phyloP scores from a whole-genome alignment of 768 basidiomycete species.

The Mycena alexandri region DNA sequence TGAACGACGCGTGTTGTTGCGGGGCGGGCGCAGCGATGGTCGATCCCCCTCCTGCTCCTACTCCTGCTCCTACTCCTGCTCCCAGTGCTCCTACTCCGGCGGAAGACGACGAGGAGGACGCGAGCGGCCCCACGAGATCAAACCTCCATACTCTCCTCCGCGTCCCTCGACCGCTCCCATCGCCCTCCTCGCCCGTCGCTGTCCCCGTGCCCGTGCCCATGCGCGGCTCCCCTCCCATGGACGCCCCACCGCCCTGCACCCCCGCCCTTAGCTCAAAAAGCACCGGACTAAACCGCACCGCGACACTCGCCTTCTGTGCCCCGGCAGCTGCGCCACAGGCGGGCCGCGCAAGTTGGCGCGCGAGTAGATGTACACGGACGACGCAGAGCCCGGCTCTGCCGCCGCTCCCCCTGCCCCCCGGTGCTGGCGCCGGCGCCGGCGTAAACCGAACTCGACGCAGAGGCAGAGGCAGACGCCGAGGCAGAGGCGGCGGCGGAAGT shows the following conservation, averaged over 20 bases:
- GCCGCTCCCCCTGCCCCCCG: constrained; percentile 4
- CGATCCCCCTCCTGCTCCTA: constrained; percentile 47
- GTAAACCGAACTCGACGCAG: constrained; percentile 43
- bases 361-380: constrained; percentile 93
- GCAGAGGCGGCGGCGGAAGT: constrained; percentile 50
- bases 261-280: constrained; percentile 89
- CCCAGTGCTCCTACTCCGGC: no score
- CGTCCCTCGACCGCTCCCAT: constrained; percentile 59
- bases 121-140: constrained; percentile 65
- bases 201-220: constrained; percentile 43
- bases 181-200: constrained; percentile 73
- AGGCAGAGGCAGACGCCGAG: constrained; percentile 48
- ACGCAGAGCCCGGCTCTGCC: constrained; percentile 55
- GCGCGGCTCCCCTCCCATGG: constrained; percentile 38
- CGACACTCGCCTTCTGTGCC: constrained; percentile 95
- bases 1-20: constrained; percentile 47
- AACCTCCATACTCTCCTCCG: constrained; percentile 71
- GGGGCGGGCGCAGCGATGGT: constrained; percentile 66
- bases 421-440: background rate
- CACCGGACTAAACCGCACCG: constrained; percentile 93
- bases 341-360: constrained; percentile 94
- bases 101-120: constrained; percentile 39
- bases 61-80: constrained; percentile 42
- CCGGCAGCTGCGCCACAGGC: constrained; percentile 94
- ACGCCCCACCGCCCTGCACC: constrained; percentile 54